These are phyloP conservation scores for Capsaspora owczarzaki DNA, from an alignment of 78 protist genomes.

Conservation along the genomic window DNA sequence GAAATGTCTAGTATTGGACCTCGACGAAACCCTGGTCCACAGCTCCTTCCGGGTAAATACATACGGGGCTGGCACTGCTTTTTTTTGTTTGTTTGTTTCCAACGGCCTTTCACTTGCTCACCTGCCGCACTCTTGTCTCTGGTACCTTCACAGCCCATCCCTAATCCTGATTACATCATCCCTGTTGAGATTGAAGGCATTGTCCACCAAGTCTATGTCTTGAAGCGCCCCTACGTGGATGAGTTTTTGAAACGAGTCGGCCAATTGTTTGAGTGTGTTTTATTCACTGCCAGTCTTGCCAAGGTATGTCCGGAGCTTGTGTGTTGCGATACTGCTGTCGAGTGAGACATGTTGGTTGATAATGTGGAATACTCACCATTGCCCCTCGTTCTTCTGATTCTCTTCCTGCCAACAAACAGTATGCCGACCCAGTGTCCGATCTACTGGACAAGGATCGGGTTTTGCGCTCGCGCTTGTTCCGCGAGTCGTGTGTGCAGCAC, in stretches of 20 bases:
- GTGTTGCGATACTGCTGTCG: too few relatives aligned
- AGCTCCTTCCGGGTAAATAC: constrained; percentile 46
- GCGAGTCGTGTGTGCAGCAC: constrained; percentile 60
- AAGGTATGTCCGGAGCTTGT: too few relatives aligned
- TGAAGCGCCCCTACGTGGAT: constrained; percentile 77
- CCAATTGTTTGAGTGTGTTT: constrained; percentile 69
- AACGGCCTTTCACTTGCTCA: background rate
- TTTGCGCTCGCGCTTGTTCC: constrained; percentile 53
- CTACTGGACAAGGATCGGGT: constrained; percentile 54
- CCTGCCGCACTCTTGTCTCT: background rate
- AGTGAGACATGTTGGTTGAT: too few relatives aligned
- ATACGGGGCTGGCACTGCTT: background rate
- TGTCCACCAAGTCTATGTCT: constrained; percentile 59
- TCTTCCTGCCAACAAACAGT: too few relatives aligned
- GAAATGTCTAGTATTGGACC: constrained; percentile 67
- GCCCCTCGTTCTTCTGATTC: too few relatives aligned
- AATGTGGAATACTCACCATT: too few relatives aligned
- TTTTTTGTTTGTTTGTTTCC: background rate
- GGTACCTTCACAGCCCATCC: background rate
- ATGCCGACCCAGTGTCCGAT: constrained; percentile 87
- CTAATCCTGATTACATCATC: constrained; percentile 41
- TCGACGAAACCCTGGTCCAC: constrained; percentile 90
- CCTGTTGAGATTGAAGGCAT: constrained; percentile 62
- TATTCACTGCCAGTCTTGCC: constrained; percentile 80
- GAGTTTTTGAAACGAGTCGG: constrained; percentile 50